Base-by-base conservation (phyloP, 2,329 filamentous ascomycete species). In the Aspergillus ochraceus region DNA sequence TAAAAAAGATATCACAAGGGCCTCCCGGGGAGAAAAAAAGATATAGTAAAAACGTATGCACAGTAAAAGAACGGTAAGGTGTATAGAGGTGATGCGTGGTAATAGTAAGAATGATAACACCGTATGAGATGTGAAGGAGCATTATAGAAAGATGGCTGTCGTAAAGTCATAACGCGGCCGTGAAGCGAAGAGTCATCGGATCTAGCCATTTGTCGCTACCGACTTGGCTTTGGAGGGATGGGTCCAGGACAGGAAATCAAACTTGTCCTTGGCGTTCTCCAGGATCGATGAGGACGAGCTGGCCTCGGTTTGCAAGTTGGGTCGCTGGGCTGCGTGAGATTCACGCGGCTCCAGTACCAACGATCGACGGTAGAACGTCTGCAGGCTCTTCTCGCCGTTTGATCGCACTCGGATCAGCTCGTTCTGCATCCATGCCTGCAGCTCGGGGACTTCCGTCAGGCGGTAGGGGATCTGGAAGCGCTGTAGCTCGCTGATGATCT, bases 391-490 rank as follows among this genome's bases (percentile, higher is more conserved):
- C 57, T 87, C 83, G 55, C 86, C 85, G 20, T 80, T 83, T 12
- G 79, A 83, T 59, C 90, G 90, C 50, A 97, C 91, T 29, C 89
- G 87, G 51, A 86, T 80, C 54, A 97, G 87, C 74, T 97, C 90
- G 22, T 86, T 84, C 63, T 93, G 86, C 74, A 99, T 87, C 94
- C 94, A 99, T 24, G 94, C 89, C 74, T 98, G 94, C 73, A 99
- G 84, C 68, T 98, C 94, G 0, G 90, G 87, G 4, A 98, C 82
- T 71, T 95, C 90, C 1, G 85, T 84, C 19, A 99, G 84, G 6
- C 89, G 86, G 74, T 98, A 98, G 0, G 93, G 92, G 20, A 97
- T 91, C 77, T 99, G 95, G 80, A 98, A 98, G 19, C 93, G 89
- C 75, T 99, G 95, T 8, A 99, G 85, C 69, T 98, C 94, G 64